These are phyloP conservation scores for Penicillium sp. DNA, from an alignment of 2,329 filamentous ascomycete genomes.

Conservation along the genomic window DNA sequence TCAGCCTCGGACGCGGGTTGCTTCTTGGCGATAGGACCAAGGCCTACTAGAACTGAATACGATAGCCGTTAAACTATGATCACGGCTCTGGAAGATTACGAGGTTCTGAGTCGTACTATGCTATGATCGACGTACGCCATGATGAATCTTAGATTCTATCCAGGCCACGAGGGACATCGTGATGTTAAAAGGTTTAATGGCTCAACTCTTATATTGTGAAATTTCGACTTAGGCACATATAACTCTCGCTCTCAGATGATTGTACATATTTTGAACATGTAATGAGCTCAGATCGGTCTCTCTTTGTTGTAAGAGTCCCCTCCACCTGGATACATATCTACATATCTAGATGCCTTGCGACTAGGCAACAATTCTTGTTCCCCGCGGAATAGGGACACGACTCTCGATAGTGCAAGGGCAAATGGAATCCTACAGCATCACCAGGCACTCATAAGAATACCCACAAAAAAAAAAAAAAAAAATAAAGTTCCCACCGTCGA, in stretches of 20 bases:
- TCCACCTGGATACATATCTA: not conserved
- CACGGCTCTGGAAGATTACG: not conserved
- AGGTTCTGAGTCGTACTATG: not conserved
- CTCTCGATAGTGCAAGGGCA: not conserved
- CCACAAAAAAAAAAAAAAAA: not conserved
- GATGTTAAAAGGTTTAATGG: not conserved
- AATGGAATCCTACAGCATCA: no score
- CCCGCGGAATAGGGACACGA: not conserved
- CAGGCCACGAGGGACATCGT: not conserved
- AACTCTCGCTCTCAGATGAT: not conserved
- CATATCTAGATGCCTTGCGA: not conserved
- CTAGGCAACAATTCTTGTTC: not conserved
- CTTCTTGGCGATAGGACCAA: not conserved
- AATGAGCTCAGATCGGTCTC: no score
- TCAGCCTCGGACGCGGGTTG: not conserved
- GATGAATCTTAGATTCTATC: not conserved
- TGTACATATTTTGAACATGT: not conserved
- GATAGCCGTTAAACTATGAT: not conserved
- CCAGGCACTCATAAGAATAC: not conserved
- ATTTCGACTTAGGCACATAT: no score
- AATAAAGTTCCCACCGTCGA: no score
- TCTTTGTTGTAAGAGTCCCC: not conserved
- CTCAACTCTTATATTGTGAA: not conserved
- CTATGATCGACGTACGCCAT: not conserved
- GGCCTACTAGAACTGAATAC: not conserved